Evolutionary conservation across 2,329 filamentous ascomycete species (phyloP), one percentile per base, ranked within the genome.

Genomic region (Phialocephala sp.): DNA sequence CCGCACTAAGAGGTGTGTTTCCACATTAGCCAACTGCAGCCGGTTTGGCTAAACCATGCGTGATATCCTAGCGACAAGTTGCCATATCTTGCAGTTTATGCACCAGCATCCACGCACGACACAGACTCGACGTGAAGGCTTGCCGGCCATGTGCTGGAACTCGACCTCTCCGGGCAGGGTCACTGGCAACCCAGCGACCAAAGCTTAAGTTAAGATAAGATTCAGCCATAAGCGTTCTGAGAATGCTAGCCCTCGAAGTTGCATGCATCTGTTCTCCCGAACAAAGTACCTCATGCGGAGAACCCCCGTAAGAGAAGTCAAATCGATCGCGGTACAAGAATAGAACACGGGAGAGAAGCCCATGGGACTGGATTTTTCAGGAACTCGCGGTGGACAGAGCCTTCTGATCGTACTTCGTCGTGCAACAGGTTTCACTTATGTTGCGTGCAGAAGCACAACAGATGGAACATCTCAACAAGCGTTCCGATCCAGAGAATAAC

Each of bases 131-230:
- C 12, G 32, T 54, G 24, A 54, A 35, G 50, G 50, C 50, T 54
- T 54, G 50, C 24, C 50, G 32, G n/a, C 50, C 50, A 32, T 54
- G 55, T 47, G 22, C 52, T 57, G 45, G 54, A 62, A 54, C 41
- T 35, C 63, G 59, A 37, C 35, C 37, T 47, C 35, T 47, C 47
- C 57, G 47, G 62, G n/a, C 57, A 62, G 61, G 36, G 55, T 8
- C 54, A 22, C 43, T 45, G 55, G 59, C 45, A 58, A 61, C 60
- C 45, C 61, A 60, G 58, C 59, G 64, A 65, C 59, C 22, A 58
- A 64, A 66, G 61, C 62, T 63, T 66, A 62, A 70, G 63, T 65
- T 56, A 50, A 70, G 65, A 67, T 70, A 70, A 70, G 68, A 69
- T 67, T 69, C 67, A 68, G 65, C 69, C 67, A 68, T 65, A 39